Evolutionary conservation across 345 rosid genomes (phyloP).

Genomic region (Citrus trifoliata): DNA sequence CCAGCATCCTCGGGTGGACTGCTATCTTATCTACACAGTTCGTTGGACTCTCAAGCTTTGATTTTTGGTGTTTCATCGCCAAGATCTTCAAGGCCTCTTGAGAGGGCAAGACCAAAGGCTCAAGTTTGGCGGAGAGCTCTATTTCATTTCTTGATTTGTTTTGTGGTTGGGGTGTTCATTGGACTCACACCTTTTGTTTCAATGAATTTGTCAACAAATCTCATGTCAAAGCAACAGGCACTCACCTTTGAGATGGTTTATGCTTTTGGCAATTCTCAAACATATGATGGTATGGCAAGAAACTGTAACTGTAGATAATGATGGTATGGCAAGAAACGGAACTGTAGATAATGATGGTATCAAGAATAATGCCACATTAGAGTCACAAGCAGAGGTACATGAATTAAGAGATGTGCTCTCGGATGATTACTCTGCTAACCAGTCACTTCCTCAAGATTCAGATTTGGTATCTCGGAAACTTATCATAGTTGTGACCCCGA

Average conservation of each 20-base stretch:
- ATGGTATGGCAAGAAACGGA: constrained; percentile 14
- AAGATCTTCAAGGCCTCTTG: constrained; percentile 37
- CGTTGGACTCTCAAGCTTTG: constrained; percentile 38
- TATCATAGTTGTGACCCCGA: constrained; percentile 58
- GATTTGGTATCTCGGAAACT: constrained; percentile 29
- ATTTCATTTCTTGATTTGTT: constrained; percentile 48
- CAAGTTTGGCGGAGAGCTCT: constrained; percentile 51
- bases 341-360: neutral
- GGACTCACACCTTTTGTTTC: constrained; percentile 49
- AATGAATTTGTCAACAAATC: constrained; percentile 24
- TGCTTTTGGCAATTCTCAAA: constrained; percentile 16
- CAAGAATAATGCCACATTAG: constrained; percentile 17
- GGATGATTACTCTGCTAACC: constrained; percentile 4
- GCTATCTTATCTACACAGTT: constrained; percentile 34
- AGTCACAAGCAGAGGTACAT: constrained; percentile 13
- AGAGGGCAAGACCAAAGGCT: constrained; percentile 45
- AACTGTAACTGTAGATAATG: constrained; percentile 14
- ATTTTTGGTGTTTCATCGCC: constrained; percentile 31
- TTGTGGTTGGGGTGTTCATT: constrained; percentile 44
- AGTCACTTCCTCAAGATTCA: constrained; percentile 20
- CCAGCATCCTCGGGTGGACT: constrained; percentile 32
- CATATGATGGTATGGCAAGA: constrained; percentile 8
- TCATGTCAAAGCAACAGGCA: constrained; percentile 30
- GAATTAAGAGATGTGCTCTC: constrained; percentile 5
- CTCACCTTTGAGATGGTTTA: constrained; percentile 38